Conservation (phyloP, 495 filamentous ascomycete genomes). For the Lepidopterella palustris region DNA sequence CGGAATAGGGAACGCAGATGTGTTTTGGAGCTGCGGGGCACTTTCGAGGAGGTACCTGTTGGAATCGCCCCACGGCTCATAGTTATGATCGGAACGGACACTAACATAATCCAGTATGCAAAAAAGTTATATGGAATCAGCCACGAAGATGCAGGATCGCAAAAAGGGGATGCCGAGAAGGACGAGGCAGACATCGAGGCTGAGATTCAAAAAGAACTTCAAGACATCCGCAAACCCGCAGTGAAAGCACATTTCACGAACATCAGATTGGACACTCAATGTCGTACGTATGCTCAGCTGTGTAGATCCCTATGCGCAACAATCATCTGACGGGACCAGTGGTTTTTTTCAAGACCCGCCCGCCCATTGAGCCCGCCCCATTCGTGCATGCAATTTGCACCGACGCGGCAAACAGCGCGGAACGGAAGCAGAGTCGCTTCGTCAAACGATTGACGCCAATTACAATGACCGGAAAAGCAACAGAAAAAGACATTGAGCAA, state of each 20-base stretch:
- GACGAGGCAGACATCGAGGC: slow-evolving; percentile 66
- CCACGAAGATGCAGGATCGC: slow-evolving; percentile 32
- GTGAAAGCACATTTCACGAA: slow-evolving; percentile 50
- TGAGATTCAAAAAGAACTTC: slow-evolving; percentile 72
- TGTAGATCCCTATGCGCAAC: neutral
- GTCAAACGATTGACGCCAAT: slow-evolving; percentile 83
- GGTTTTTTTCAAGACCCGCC: slow-evolving; percentile 56
- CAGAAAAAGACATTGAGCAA: slow-evolving; percentile 64
- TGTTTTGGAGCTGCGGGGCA: slow-evolving; percentile 59
- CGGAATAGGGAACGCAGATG: slow-evolving; percentile 73
- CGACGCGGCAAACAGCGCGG: slow-evolving; percentile 48
- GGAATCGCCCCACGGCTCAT: neutral
- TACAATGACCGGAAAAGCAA: slow-evolving; percentile 67
- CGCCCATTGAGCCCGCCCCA: slow-evolving; percentile 72
- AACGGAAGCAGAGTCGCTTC: slow-evolving; percentile 60
- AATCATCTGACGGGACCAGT: slow-evolving; percentile 36
- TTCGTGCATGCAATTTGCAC: slow-evolving; percentile 70
- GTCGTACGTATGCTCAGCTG: slow-evolving; percentile 46
- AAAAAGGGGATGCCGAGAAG: slow-evolving; percentile 37
- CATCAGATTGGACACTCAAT: slow-evolving; percentile 68
- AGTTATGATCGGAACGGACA: neutral
- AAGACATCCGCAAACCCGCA: slow-evolving; percentile 50
- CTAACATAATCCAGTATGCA: slow-evolving; percentile 43
- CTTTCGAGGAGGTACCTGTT: slow-evolving; percentile 65
- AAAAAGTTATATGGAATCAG: slow-evolving; percentile 49